Percentiles rank a stretch among this genome's conserved stretches.
phyloP scores from a whole-genome alignment of 768 basidiomycete species.

The Collybia sordida region DNA sequence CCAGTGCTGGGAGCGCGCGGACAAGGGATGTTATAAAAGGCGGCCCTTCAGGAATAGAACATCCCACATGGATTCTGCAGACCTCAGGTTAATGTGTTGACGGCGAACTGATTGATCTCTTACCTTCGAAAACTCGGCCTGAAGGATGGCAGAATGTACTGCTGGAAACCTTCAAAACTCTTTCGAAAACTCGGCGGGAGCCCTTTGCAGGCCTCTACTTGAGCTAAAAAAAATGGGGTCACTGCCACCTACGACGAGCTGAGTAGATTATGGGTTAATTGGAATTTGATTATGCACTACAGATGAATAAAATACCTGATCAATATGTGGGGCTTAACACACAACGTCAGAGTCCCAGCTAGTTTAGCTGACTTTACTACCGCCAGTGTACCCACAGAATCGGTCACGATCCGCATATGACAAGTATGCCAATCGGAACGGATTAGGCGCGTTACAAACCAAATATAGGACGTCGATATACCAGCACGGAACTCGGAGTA shows the following conservation, averaged over 20 bases:
- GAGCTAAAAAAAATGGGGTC: conserved; percentile 58
- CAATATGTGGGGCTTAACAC: conserved; percentile 49
- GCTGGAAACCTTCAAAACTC: conserved; percentile 56
- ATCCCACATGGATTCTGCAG: neutral
- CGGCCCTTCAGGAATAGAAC: neutral
- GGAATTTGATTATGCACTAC: conserved; percentile 49
- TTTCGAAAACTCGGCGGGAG: conserved; percentile 59
- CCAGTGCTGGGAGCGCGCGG: conserved; percentile 58
- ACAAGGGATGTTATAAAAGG: conserved; percentile 48
- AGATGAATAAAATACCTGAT: too few relatives aligned
- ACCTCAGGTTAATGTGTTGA: conserved; percentile 49
- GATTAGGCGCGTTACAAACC: too few relatives aligned
- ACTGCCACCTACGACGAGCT: conserved; percentile 40
- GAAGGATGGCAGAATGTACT: conserved; percentile 53
- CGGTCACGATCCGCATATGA: conserved; percentile 40
- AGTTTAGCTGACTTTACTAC: conserved; percentile 38
- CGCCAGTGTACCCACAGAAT: conserved; percentile 43
- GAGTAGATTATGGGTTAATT: conserved; percentile 48
- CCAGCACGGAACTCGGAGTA: conserved; percentile 60
- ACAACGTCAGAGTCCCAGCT: conserved; percentile 60
- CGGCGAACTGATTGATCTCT: conserved; percentile 47
- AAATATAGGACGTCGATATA: too few relatives aligned
- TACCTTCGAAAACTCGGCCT: conserved; percentile 45
- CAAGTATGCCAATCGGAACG: conserved; percentile 36
- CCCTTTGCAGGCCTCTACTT: conserved; percentile 59